phyloP scores from a whole-genome alignment of 1,139 yeast genomes.

The Sugiyamaella castrensis region DNA sequence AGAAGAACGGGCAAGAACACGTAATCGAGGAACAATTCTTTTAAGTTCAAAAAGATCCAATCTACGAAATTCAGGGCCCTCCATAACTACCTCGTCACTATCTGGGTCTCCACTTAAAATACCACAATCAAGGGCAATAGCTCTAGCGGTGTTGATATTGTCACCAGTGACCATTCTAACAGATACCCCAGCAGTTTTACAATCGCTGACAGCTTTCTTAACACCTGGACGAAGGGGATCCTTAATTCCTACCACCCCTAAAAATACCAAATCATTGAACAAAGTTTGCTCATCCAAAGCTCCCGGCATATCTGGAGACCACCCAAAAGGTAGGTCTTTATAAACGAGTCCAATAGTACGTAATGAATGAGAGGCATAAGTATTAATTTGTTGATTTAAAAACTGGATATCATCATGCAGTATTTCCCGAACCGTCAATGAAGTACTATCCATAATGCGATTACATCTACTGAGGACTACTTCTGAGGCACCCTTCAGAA shows the following conservation, averaged over 20 bases:
- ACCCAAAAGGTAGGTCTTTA: constrained; percentile 54
- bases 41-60: constrained; percentile 57
- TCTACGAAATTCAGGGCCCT: constrained; percentile 84
- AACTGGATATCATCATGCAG: constrained; percentile 36
- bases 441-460: constrained; percentile 23
- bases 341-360: constrained; percentile 86
- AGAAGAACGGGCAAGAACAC: constrained; percentile 88
- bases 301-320: constrained; percentile 62
- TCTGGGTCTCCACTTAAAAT: constrained; percentile 49
- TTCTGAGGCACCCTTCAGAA: constrained; percentile 93
- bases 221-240: constrained; percentile 94
- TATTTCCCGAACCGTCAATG: constrained; percentile 36
- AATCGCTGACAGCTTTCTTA: constrained; percentile 78
- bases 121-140: constrained; percentile 84
- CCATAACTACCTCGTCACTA: constrained; percentile 70
- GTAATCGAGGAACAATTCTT: constrained; percentile 62
- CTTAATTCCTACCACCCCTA: constrained; percentile 84
- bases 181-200: constrained; percentile 86
- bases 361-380: constrained; percentile 71
- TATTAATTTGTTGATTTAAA: constrained; percentile 50
- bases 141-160: constrained; percentile 81
- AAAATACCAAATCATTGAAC: constrained; percentile 32
- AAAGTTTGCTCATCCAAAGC: constrained; percentile 26
- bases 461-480: constrained; percentile 63
- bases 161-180: constrained; percentile 99